phyloP scores from a whole-genome alignment of 257 asterid species.

The Schizonepeta tenuifolia region DNA sequence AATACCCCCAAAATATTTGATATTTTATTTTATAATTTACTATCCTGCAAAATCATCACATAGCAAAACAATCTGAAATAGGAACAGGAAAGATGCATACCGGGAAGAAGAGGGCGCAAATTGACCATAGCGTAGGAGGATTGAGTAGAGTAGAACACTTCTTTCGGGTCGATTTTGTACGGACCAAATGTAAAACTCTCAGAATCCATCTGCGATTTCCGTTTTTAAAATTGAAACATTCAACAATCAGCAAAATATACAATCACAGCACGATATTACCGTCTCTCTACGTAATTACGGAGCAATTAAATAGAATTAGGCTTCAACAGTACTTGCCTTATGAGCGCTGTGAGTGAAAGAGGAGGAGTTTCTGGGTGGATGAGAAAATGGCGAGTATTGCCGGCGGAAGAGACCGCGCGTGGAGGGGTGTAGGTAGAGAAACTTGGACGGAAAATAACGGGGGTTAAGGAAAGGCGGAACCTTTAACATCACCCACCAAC shows the following conservation, averaged over 20 bases:
- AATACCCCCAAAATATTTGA: not conserved
- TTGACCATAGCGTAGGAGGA: slow-evolving; percentile 85
- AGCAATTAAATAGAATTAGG: not conserved
- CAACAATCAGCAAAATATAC: not conserved
- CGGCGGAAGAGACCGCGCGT: slow-evolving; percentile 28
- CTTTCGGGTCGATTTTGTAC: slow-evolving; percentile 62
- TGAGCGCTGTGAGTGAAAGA: slow-evolving; percentile 27
- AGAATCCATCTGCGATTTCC: slow-evolving; percentile 59
- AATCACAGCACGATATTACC: not conserved
- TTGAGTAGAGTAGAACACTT: slow-evolving; percentile 71
- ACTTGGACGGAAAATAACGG: slow-evolving; percentile 27
- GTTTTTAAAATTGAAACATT: not conserved
- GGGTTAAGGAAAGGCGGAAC: slow-evolving; percentile 30
- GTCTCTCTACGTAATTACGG: not conserved
- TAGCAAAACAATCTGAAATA: not conserved
- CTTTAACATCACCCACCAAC: slow-evolving; percentile 46
- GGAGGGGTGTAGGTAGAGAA: slow-evolving; percentile 25
- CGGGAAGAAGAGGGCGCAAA: slow-evolving; percentile 87
- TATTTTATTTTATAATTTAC: not conserved
- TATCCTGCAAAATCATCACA: not conserved
- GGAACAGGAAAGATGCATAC: slow-evolving; percentile 39
- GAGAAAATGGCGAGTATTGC: slow-evolving; percentile 29
- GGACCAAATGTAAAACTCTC: slow-evolving; percentile 70
- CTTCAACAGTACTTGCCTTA: slow-evolving; percentile 31
- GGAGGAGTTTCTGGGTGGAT: slow-evolving; percentile 27